Percentiles rank a stretch among this genome's conserved stretches.
These are phyloP conservation scores for Colletotrichum incanum DNA, from an alignment of 2,329 filamentous ascomycete genomes.

Conservation along the genomic window DNA sequence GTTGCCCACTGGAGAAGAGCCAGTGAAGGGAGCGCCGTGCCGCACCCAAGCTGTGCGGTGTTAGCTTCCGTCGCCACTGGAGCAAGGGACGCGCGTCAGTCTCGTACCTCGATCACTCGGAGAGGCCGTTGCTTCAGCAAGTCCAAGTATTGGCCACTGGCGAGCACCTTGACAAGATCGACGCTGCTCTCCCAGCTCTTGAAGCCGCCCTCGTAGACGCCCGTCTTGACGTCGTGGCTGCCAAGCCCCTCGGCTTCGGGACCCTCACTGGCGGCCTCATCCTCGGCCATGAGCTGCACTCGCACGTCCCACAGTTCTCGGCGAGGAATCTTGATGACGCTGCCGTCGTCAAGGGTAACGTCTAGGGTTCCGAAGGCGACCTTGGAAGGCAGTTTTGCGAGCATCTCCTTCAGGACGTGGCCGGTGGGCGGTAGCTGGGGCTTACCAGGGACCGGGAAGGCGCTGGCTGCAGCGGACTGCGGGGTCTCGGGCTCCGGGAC, in stretches of 20 bases:
- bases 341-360: slow-evolving; percentile 72
- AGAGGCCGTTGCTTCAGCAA: slow-evolving; percentile 54
- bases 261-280: slow-evolving; percentile 59
- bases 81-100: slow-evolving; percentile 22
- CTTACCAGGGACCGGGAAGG: slow-evolving; percentile 75
- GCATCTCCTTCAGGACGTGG: slow-evolving; percentile 66
- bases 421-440: slow-evolving; percentile 69
- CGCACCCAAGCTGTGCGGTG: slow-evolving; percentile 77
- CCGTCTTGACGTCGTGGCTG: slow-evolving; percentile 82
- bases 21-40: slow-evolving; percentile 81
- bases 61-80: slow-evolving; percentile 46
- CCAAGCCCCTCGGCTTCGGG: slow-evolving; percentile 69
- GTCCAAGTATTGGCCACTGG: slow-evolving; percentile 57
- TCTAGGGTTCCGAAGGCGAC: slow-evolving; percentile 77
- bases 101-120: slow-evolving; percentile 69
- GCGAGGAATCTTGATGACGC: slow-evolving; percentile 73
- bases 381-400: slow-evolving; percentile 78
- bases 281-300: slow-evolving; percentile 85
- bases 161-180: slow-evolving; percentile 81
- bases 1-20: slow-evolving; percentile 77
- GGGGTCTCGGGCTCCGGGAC: slow-evolving; percentile 45
- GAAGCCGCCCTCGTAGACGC: slow-evolving; percentile 89
- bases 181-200: slow-evolving; percentile 93
- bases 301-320: slow-evolving; percentile 87
- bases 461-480: slow-evolving; percentile 55